Evolutionary conservation across 805 yeast species (phyloP).

Genomic region (Wickerhamomyces tratensis): DNA sequence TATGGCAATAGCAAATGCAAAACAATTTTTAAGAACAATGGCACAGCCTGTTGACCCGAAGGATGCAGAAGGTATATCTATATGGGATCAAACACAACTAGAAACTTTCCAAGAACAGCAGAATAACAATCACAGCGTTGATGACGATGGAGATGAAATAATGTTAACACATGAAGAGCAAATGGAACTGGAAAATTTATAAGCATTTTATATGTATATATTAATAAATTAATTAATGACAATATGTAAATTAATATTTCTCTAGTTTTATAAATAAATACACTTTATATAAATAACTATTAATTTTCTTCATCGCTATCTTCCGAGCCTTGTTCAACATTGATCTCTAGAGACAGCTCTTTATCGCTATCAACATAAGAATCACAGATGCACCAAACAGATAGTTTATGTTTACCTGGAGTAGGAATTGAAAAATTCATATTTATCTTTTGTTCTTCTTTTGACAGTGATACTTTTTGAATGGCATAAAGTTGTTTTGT

Average conservation of each 20-base stretch:
- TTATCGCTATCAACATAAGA: conserved; percentile 90
- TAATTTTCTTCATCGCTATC: conserved; percentile 9
- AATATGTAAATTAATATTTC: too few relatives aligned
- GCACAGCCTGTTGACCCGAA: conserved; percentile 89
- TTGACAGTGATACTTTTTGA: conserved; percentile 47
- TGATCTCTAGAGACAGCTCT: conserved; percentile 50
- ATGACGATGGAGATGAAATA: conserved; percentile 18
- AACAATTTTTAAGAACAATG: conserved; percentile 81
- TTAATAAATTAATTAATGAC: too few relatives aligned
- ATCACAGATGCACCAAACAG: conserved; percentile 84
- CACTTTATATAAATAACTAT: neutral
- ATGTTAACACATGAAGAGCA: conserved; percentile 18
- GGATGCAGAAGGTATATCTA: conserved; percentile 90
- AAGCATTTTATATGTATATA: neutral
- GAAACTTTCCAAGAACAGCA: conserved; percentile 48
- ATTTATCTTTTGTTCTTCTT: conserved; percentile 40
- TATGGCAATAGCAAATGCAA: conserved; percentile 94
- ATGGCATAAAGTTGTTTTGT: conserved; percentile 61
- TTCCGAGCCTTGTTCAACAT: conserved; percentile 27
- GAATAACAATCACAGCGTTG: conserved; percentile 10
- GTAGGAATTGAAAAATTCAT: conserved; percentile 49
- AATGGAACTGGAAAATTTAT: conserved; percentile 13
- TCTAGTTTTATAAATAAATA: too few relatives aligned
- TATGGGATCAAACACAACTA: conserved; percentile 76
- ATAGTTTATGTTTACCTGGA: conserved; percentile 51